Percentiles rank a stretch among this genome's conserved stretches.
These are phyloP conservation scores for Gracilaria domingensis DNA, from an alignment of 23 red algal genomes.

Conservation along the genomic window DNA sequence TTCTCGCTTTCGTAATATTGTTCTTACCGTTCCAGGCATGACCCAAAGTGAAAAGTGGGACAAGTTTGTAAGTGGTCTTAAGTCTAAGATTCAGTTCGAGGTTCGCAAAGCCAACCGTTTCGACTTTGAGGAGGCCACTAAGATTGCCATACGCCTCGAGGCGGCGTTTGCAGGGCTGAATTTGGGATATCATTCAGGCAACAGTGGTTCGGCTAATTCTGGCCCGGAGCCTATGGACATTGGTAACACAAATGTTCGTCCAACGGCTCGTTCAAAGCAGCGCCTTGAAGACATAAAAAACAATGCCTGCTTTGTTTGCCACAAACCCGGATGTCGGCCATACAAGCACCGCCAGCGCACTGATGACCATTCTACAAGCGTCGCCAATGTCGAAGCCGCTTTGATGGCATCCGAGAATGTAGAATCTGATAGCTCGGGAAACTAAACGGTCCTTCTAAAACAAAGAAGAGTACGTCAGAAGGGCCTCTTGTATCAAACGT, in stretches of 20 bases:
- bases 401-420: not conserved
- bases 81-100: constrained; percentile 19
- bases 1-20: too few species aligned
- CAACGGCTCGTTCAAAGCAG: not conserved
- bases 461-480: constrained; percentile 31
- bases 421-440: constrained; percentile 6
- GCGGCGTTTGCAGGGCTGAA: not conserved
- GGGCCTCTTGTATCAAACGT: constrained; percentile 29
- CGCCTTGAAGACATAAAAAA: constrained; percentile 14
- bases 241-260: constrained; percentile 1
- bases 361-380: not conserved
- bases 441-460: constrained; percentile 37
- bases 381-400: not conserved
- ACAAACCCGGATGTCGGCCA: constrained; percentile 31
- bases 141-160: constrained; percentile 8
- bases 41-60: not conserved
- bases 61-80: constrained; percentile 20
- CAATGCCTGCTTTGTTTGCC: constrained; percentile 37
- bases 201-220: not conserved
- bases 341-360: constrained; percentile 14
- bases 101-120: not conserved
- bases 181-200: not conserved
- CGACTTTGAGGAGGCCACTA: constrained; percentile 15
- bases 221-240: constrained; percentile 31
- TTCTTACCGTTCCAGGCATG: constrained; percentile 20